Percentiles rank a stretch among this genome's conserved stretches.
These are phyloP conservation scores for Trichoderma polysporum DNA, from an alignment of 2,329 filamentous ascomycete species.

Conservation along the genomic window DNA sequence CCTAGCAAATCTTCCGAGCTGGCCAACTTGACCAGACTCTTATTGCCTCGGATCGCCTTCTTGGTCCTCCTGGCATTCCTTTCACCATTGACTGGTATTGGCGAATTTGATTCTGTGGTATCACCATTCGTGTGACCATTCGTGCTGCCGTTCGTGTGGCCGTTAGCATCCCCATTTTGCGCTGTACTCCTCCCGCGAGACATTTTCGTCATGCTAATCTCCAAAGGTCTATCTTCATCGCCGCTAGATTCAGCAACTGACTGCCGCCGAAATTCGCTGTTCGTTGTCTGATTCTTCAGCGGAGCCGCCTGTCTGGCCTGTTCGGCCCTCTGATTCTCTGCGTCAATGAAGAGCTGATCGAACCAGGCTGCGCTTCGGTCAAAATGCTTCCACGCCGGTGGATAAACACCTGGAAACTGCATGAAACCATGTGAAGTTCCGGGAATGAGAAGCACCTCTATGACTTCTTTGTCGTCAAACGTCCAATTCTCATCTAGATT, in stretches of 20 bases:
- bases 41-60: slow-evolving; percentile 41
- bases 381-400: slow-evolving; percentile 86
- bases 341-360: slow-evolving; percentile 66
- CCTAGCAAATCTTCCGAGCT: slow-evolving; percentile 59
- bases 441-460: slow-evolving; percentile 79
- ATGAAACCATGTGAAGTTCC: slow-evolving; percentile 92
- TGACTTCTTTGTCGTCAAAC: slow-evolving; percentile 43
- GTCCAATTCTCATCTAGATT: slow-evolving; percentile 20
- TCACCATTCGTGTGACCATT: background rate
- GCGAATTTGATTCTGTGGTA: slow-evolving; percentile 10
- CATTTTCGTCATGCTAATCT: slow-evolving; percentile 67
- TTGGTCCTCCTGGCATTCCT: slow-evolving; percentile 28
- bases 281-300: slow-evolving; percentile 7
- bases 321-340: slow-evolving; percentile 41
- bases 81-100: slow-evolving; percentile 14
- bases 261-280: slow-evolving; percentile 29
- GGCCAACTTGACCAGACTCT: slow-evolving; percentile 53
- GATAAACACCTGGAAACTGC: slow-evolving; percentile 85
- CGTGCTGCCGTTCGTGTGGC: slow-evolving; percentile 8
- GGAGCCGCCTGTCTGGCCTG: slow-evolving; percentile 22
- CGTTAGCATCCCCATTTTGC: slow-evolving; percentile 28
- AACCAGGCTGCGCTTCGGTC: slow-evolving; percentile 80
- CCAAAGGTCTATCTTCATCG: slow-evolving; percentile 77
- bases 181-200: slow-evolving; percentile 37
- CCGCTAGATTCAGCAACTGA: slow-evolving; percentile 61